Percentiles rank a stretch among this genome's conserved stretches.
Conservation (phyloP, 805 yeast genomes). For the Candida railenensis region DNA sequence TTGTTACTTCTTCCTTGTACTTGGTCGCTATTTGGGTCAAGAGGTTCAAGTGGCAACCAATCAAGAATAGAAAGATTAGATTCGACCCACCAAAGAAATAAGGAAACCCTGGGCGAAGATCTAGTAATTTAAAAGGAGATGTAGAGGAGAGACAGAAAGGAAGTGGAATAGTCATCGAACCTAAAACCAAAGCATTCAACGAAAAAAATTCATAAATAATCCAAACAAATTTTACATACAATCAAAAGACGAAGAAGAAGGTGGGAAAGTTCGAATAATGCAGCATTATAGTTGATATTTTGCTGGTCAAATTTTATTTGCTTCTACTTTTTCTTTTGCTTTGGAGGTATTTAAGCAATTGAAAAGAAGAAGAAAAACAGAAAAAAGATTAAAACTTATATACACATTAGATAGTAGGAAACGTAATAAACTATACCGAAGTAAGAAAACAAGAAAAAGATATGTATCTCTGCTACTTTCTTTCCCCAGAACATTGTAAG, state of each 20-base stretch:
- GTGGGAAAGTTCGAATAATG: neutral
- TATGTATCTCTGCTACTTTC: too few relatives aligned
- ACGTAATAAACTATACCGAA: neutral
- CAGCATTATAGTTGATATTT: too few relatives aligned
- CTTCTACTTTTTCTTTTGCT: neutral
- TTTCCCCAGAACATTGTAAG: too few relatives aligned
- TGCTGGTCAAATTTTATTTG: neutral
- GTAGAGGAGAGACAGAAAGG: neutral
- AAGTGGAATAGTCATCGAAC: neutral
- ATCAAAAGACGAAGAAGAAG: neutral
- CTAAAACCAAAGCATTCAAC: neutral
- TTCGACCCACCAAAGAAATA: conserved; percentile 86
- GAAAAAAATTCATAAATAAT: neutral
- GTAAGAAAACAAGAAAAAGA: neutral
- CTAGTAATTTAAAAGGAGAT: too few relatives aligned
- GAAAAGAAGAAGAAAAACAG: neutral
- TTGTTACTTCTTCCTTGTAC: conserved; percentile 76
- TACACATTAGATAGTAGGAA: conserved; percentile 2
- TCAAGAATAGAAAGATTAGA: conserved; percentile 91
- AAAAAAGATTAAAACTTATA: neutral
- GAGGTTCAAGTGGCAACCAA: conserved; percentile 97
- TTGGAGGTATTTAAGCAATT: neutral
- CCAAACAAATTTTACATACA: neutral
- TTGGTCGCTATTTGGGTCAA: conserved; percentile 86
- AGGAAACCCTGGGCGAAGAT: neutral